A percentile compares a stretch with the other conserved stretches of the same genome.
Conservation (phyloP, 2,329 filamentous ascomycete genomes). For the Penicillium sclerotigenum region DNA sequence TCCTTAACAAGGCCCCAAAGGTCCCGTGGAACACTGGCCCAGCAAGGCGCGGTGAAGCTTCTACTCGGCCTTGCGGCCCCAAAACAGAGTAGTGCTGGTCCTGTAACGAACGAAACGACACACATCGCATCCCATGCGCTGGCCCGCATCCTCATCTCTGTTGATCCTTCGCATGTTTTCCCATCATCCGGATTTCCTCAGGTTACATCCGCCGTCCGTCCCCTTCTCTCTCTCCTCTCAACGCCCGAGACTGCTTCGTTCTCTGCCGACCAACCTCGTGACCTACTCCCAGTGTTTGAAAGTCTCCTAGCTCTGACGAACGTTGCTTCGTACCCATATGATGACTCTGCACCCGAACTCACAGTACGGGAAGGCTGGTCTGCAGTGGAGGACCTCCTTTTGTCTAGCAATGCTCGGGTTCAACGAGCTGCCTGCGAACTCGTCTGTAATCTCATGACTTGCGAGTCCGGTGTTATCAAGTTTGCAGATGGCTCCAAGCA, state of each 20-base stretch:
- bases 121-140: conserved; percentile 73
- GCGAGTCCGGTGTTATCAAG: conserved; percentile 45
- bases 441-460: conserved; percentile 73
- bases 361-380: conserved; percentile 74
- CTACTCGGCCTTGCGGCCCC: conserved; percentile 65
- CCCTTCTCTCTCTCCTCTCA: conserved; percentile 70
- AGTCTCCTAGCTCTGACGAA: conserved; percentile 90
- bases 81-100: conserved; percentile 39
- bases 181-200: conserved; percentile 70
- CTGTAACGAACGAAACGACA: conserved; percentile 39
- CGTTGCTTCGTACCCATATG: conserved; percentile 63
- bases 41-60: conserved; percentile 89
- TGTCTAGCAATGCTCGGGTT: conserved; percentile 71
- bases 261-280: conserved; percentile 55
- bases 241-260: conserved; percentile 59
- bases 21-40: conserved; percentile 74
- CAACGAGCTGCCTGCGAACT: conserved; percentile 83
- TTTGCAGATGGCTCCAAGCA: conserved; percentile 57
- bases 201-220: conserved; percentile 74
- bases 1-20: conserved; percentile 71
- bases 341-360: conserved; percentile 54
- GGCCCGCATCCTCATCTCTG: conserved; percentile 80
- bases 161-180: conserved; percentile 81
- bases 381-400: conserved; percentile 76
- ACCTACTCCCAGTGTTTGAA: conserved; percentile 88